phyloP scores from a whole-genome alignment of 1,284 basidiomycete species.

The Boletellus deceptivus region DNA sequence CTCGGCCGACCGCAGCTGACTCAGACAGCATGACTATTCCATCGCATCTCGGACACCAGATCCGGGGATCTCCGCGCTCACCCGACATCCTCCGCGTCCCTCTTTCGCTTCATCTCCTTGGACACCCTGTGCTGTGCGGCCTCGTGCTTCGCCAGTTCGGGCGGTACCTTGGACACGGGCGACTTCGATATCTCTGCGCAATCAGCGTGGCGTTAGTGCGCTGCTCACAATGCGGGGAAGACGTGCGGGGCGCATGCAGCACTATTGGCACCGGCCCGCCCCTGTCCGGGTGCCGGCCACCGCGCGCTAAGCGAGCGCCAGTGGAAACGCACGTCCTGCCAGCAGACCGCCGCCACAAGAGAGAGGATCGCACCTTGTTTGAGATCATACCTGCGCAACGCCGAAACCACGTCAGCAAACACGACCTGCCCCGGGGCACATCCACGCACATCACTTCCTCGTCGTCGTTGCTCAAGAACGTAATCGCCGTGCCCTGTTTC shows the following conservation, averaged over 20 bases:
- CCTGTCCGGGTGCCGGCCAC: no score
- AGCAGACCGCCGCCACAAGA: neutral
- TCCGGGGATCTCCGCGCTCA: conserved; percentile 26
- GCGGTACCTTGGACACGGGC: conserved; percentile 85
- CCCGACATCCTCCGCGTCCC: conserved; percentile 72
- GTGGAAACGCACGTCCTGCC: no score
- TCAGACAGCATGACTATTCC: neutral
- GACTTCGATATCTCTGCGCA: conserved; percentile 84
- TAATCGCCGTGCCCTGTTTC: conserved; percentile 89
- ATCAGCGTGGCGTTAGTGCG: conserved; percentile 14
- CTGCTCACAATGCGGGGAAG: conserved; percentile 18
- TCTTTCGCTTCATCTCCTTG: conserved; percentile 88
- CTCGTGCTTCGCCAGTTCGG: conserved; percentile 87
- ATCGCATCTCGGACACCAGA: neutral
- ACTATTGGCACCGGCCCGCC: no score
- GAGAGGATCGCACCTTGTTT: conserved; percentile 63
- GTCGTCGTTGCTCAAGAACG: conserved; percentile 94
- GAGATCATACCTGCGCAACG: conserved; percentile 71
- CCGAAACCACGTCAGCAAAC: conserved; percentile 14
- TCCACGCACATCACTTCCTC: conserved; percentile 91
- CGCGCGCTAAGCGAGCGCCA: no score
- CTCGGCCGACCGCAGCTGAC: conserved; percentile 1
- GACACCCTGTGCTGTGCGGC: conserved; percentile 86
- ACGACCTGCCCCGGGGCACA: neutral
- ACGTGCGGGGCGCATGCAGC: conserved; percentile 10